Percentiles rank a stretch among this genome's conserved stretches.
Evolutionary conservation across 345 rosid species (phyloP).

Genomic region (Populus simonii): DNA sequence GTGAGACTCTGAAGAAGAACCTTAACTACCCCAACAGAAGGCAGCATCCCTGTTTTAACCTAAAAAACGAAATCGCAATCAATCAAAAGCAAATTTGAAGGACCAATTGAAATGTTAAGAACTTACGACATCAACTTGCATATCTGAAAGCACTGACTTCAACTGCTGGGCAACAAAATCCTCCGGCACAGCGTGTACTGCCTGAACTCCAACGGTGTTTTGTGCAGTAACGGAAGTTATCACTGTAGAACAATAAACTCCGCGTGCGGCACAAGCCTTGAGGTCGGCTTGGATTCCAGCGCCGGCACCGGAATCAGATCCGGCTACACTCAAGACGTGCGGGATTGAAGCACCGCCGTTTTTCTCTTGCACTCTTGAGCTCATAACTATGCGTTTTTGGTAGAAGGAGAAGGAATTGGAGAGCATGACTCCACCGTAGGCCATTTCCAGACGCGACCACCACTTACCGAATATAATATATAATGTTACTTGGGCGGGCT

Average conservation of each 20-base stretch:
- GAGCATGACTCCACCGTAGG: not conserved
- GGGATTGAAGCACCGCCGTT: conserved; percentile 25
- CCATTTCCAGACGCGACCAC: not conserved
- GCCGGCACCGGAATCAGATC: conserved; percentile 92
- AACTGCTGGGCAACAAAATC: conserved; percentile 69
- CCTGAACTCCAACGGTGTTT: conserved; percentile 89
- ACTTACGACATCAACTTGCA: conserved; percentile 87
- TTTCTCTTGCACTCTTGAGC: not conserved
- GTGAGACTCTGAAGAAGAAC: conserved; percentile 50
- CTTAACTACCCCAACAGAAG: conserved; percentile 63
- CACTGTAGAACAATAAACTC: conserved; percentile 87
- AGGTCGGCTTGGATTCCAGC: conserved; percentile 98
- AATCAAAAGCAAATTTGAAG: too few species aligned
- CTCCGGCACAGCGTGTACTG: conserved; percentile 46
- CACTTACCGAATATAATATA: too few species aligned
- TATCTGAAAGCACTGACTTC: conserved; percentile 88
- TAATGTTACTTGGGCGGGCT: too few species aligned
- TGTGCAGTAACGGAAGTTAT: conserved; percentile 89
- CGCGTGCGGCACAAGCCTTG: conserved; percentile 85
- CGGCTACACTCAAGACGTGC: conserved; percentile 80
- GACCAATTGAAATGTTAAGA: too few species aligned
- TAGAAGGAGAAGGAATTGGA: conserved; percentile 6
- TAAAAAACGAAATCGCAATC: conserved; percentile 21
- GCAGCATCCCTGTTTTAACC: conserved; percentile 98
- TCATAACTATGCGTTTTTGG: not conserved